Percentiles rank a stretch among this genome's conserved stretches.
phyloP scores from a whole-genome alignment of 2,329 filamentous ascomycete species.

The Botryosphaeria dothidea region DNA sequence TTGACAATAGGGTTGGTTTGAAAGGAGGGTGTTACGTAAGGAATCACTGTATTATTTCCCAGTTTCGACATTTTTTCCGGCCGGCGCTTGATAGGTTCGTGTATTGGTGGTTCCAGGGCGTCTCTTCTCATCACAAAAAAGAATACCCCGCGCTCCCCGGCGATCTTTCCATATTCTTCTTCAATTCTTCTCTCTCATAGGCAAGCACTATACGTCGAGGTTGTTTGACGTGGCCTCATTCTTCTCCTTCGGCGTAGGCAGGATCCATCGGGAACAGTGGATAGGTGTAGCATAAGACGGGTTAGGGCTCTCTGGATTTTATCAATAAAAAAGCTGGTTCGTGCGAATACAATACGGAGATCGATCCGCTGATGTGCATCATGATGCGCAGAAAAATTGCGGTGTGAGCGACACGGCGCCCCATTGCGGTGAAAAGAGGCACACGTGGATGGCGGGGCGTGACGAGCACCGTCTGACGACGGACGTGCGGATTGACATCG shows the following conservation, averaged over 20 bases:
- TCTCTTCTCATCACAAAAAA: conserved; percentile 1
- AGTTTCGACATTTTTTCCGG: background rate
- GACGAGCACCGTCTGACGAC: background rate
- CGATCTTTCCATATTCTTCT: background rate
- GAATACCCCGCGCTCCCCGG: background rate
- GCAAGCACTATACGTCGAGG: background rate
- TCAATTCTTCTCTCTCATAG: background rate
- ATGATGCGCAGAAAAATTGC: background rate
- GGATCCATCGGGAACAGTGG: background rate
- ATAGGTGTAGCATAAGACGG: background rate
- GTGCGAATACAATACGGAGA: background rate
- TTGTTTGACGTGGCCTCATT: background rate
- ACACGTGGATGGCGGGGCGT: background rate
- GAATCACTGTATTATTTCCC: background rate
- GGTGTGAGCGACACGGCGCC: background rate
- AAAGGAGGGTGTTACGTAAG: background rate
- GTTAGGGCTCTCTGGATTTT: background rate
- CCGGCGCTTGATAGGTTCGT: background rate
- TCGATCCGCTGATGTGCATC: conserved; percentile 3
- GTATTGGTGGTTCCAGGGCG: background rate
- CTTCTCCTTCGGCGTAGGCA: background rate
- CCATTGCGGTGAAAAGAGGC: background rate
- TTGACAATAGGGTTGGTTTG: background rate
- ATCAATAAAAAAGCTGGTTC: background rate
- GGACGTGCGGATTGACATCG: background rate